These are phyloP conservation scores for Hibiscus trionum DNA, from an alignment of 345 rosid species.

Conservation along the genomic window DNA sequence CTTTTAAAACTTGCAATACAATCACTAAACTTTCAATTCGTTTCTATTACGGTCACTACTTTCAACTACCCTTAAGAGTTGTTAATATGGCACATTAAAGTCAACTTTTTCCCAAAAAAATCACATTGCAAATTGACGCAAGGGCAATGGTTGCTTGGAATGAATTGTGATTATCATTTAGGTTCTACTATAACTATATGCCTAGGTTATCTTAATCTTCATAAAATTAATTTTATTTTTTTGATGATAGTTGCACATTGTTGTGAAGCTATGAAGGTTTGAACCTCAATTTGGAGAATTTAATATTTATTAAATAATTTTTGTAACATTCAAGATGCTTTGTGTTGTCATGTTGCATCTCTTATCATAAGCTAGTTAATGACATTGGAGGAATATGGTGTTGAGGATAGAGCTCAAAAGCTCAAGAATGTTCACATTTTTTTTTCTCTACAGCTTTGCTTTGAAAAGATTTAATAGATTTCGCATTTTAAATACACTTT, in stretches of 20 bases:
- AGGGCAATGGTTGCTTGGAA: conserved; percentile 93
- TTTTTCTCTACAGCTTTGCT: no score
- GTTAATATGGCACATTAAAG: no score
- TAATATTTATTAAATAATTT: conserved; percentile 11
- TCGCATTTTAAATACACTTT: no score
- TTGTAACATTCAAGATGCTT: conserved; percentile 53
- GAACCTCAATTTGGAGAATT: not conserved
- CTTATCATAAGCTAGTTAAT: conserved; percentile 38
- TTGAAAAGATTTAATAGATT: no score
- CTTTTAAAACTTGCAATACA: no score
- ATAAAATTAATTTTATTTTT: not conserved
- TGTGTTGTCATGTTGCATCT: conserved; percentile 55
- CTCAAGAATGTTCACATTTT: no score
- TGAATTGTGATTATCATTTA: conserved; percentile 78
- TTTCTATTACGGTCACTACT: no score
- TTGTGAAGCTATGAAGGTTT: not conserved
- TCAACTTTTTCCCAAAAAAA: not conserved
- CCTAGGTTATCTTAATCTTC: conserved; percentile 12
- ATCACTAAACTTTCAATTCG: no score
- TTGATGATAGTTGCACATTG: not conserved
- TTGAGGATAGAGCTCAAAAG: no score
- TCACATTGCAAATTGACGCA: conserved; percentile 70
- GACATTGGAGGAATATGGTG: no score
- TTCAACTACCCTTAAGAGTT: no score
- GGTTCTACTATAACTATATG: conserved; percentile 35